Evolutionary conservation across 169 alveolate species (phyloP).

Genomic region (Eimeria maxima): DNA sequence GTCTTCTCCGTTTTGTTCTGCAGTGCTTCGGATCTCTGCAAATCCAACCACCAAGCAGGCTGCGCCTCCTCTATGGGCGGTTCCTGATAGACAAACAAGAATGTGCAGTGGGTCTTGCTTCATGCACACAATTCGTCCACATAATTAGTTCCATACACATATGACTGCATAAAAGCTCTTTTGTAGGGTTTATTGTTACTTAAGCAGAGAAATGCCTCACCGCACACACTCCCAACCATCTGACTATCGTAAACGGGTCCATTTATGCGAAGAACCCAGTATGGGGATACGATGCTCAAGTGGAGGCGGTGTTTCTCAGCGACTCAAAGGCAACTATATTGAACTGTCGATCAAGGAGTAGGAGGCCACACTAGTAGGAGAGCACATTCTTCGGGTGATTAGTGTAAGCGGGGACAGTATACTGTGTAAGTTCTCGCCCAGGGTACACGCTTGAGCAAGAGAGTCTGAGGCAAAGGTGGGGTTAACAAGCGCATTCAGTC

Average conservation of each 20-base stretch:
- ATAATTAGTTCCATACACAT: not conserved
- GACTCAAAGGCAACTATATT: not conserved
- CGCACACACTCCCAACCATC: constrained; percentile 70
- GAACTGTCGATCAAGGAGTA: not conserved
- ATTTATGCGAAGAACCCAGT: not conserved
- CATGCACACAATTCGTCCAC: not conserved
- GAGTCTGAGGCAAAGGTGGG: not conserved
- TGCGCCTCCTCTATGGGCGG: constrained; percentile 77
- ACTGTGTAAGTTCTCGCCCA: too few relatives aligned
- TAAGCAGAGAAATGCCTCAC: not conserved
- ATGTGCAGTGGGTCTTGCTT: not conserved
- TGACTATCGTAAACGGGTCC: constrained; percentile 67
- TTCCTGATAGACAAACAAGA: constrained; percentile 34
- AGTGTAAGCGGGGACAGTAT: too few relatives aligned
- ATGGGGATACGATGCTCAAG: not conserved
- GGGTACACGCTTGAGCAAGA: too few relatives aligned
- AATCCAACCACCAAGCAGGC: constrained; percentile 76
- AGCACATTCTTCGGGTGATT: too few relatives aligned
- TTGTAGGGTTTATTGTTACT: not conserved
- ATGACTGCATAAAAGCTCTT: not conserved
- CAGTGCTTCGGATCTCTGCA: constrained; percentile 19
- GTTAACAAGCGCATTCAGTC: not conserved
- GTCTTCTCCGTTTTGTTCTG: not conserved
- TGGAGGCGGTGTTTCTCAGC: not conserved
- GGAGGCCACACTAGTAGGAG: too few relatives aligned